A percentile compares a stretch with the other conserved stretches of the same genome.
Conservation (phyloP, 2,329 filamentous ascomycete species). For the Botrytis cinerea region DNA sequence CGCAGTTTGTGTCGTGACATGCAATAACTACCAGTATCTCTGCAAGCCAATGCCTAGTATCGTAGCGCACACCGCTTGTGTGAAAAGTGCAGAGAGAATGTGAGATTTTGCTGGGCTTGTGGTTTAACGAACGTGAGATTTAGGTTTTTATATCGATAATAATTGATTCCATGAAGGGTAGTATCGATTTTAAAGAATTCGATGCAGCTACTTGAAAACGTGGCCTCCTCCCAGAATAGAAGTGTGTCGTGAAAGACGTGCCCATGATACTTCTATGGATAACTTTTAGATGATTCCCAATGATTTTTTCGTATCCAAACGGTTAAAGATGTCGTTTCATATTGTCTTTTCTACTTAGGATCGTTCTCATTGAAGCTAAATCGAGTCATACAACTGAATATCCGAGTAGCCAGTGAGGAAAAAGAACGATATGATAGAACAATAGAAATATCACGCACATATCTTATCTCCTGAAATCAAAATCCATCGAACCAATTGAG, state of each 20-base stretch:
- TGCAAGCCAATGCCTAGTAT: too few species aligned
- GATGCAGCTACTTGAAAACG: too few species aligned
- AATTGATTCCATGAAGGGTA: too few species aligned
- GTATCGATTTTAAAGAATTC: too few species aligned
- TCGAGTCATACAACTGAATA: neutral
- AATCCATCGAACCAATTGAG: neutral
- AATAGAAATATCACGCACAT: neutral
- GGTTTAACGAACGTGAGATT: too few species aligned
- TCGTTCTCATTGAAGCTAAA: neutral
- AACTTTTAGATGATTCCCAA: neutral
- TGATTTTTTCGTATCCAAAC: rapidly evolving
- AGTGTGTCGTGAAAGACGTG: neutral
- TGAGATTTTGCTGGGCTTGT: too few species aligned
- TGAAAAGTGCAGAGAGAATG: too few species aligned
- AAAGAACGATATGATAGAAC: neutral
- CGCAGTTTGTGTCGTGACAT: too few species aligned
- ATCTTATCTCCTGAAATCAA: neutral
- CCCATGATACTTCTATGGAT: neutral
- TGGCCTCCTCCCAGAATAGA: neutral
- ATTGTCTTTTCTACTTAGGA: neutral
- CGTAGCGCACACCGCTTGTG: too few species aligned
- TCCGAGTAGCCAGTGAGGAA: too few species aligned
- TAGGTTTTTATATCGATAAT: too few species aligned
- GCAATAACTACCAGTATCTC: too few species aligned
- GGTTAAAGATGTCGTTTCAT: rapidly evolving